phyloP scores from a whole-genome alignment of 208 protist genomes.

The Trypanosoma mega region DNA sequence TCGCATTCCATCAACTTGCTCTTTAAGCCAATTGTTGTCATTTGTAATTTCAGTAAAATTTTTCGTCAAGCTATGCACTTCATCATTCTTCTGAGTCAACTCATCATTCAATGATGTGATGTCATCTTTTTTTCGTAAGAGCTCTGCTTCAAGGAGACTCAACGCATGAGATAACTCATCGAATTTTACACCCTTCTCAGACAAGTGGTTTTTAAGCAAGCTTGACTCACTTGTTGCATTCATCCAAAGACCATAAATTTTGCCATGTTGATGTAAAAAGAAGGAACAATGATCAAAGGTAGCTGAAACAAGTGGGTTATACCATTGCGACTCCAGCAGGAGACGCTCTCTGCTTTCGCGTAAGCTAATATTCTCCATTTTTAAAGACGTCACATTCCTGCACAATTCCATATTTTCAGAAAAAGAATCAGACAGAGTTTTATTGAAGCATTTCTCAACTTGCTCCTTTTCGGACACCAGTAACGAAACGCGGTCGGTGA shows the following conservation, averaged over 20 bases:
- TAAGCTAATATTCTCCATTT: neutral
- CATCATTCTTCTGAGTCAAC: neutral
- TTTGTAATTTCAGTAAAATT: slow-evolving; percentile 12
- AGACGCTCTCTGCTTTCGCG: slow-evolving; percentile 8
- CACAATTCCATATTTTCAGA: slow-evolving; percentile 7
- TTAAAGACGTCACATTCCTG: neutral
- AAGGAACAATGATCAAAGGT: neutral
- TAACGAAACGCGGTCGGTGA: slow-evolving; percentile 12
- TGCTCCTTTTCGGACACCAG: slow-evolving; percentile 9
- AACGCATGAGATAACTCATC: neutral
- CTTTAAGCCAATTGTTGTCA: slow-evolving; percentile 68
- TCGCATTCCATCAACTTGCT: slow-evolving; percentile 68
- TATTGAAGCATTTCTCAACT: slow-evolving; percentile 11
- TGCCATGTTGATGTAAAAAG: no score
- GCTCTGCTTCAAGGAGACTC: slow-evolving; percentile 1
- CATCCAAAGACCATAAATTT: no score
- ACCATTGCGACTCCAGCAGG: neutral
- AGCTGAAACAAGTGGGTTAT: slow-evolving; percentile 2
- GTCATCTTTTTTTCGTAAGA: slow-evolving; percentile 6
- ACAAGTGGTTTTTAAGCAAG: neutral
- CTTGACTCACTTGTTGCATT: no score
- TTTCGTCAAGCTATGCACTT: slow-evolving; percentile 9
- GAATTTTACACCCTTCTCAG: slow-evolving; percentile 9
- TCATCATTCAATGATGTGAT: slow-evolving; percentile 7
- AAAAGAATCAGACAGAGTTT: neutral